A percentile compares a stretch with the other conserved stretches of the same genome.
phyloP scores from a whole-genome alignment of 371 early-diverging fungal species.

The Syncephalastrum monosporum region DNA sequence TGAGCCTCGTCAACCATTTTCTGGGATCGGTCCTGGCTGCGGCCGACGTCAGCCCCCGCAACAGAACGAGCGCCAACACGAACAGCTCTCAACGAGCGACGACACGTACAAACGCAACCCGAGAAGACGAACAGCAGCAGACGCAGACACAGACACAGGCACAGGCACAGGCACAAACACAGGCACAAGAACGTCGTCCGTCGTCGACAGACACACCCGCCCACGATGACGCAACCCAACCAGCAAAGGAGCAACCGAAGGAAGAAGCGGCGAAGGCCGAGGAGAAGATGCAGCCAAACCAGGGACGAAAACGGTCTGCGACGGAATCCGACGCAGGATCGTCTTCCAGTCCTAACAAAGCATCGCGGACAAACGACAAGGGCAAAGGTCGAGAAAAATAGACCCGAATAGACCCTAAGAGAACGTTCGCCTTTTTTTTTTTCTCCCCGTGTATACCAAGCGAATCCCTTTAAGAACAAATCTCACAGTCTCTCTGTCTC shows the following conservation, averaged over 20 bases:
- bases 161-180: neutral
- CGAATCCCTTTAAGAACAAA: too few relatives aligned
- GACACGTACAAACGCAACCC: conserved; percentile 8
- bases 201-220: too few relatives aligned
- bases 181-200: neutral
- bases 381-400: too few relatives aligned
- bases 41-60: conserved; percentile 32
- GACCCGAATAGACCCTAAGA: too few relatives aligned
- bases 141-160: neutral
- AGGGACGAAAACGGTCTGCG: conserved; percentile 1
- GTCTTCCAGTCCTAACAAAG: too few relatives aligned
- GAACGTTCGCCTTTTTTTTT: too few relatives aligned
- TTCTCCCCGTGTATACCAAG: conserved; percentile 1
- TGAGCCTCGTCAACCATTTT: conserved; percentile 48
- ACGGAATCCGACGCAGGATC: neutral
- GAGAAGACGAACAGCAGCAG: neutral
- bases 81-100: conserved; percentile 5
- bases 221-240: too few relatives aligned
- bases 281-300: neutral
- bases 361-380: too few relatives aligned
- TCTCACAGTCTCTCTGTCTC: too few relatives aligned
- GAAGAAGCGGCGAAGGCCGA: neutral
- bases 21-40: conserved; percentile 45
- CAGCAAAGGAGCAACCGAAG: neutral
- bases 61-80: conserved; percentile 8